Evolutionary conservation across 1,284 basidiomycete species (phyloP), one percentile per base, ranked within the genome.

Genomic region (Malassezia pachydermatis): DNA sequence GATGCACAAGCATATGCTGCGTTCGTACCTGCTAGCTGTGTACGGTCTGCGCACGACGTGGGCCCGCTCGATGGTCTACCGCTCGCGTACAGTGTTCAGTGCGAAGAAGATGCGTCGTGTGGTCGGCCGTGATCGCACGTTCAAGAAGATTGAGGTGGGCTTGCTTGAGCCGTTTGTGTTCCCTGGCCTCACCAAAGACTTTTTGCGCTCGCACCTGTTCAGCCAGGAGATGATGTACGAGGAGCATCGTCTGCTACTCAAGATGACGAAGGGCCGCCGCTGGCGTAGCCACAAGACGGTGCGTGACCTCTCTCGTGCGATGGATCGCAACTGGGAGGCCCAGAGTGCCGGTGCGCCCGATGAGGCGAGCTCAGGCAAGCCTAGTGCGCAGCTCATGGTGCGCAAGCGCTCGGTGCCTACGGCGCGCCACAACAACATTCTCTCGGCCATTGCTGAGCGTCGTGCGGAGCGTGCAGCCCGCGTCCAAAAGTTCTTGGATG

Each of bases 1-100:
- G 44, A 78, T 92, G 74, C 92, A 88, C 48, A 95, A 95, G 75
- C 86, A 84, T 55, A 87, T 89, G 73, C 76, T 95, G 27, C 82
- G 88, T 38, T 84, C 84, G 2, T 92, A 94, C 73, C 80, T 95
- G 24, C 75, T 75, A 29, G 78, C 86, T 23, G 80, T 84, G 35
- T 95, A 95, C 67, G 86, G 67, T 8, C 55, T 72, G 19, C 62
- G 85, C 56, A 82, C 94, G 33, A 94, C 89, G 7, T 95, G 90
- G 74, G 87, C 92, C 58, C 86, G 88, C 33, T 94, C 89, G 14
- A 85, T 85, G 76, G 85, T 87, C 75, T 88, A 88, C 67, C 59
- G 68, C 27, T 59, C 65, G 11, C 43, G 50, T 24, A 39, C 60
- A 14, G 52, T 53, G 6, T 63, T 63, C 33, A 53, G 55, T 37